These are phyloP conservation scores for Allium cepa DNA, from an alignment of 106 monocot species.

Conservation along the genomic window DNA sequence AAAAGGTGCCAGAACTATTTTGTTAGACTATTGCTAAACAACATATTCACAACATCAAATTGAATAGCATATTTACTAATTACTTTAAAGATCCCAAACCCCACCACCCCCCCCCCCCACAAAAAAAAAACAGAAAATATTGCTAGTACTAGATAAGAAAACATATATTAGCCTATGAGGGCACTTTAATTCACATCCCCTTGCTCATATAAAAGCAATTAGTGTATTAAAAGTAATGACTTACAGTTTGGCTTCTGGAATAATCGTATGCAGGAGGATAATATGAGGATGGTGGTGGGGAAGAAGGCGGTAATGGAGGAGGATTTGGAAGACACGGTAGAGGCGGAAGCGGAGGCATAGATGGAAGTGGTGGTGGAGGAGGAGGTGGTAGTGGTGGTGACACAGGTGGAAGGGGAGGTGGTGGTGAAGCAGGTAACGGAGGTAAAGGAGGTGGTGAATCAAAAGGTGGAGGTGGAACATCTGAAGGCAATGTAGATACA, in stretches of 20 bases:
- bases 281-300: conserved; percentile 24
- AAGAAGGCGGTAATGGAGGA: conserved; percentile 15
- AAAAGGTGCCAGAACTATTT: no score
- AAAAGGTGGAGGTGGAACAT: conserved; percentile 38
- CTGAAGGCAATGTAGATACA: conserved; percentile 13
- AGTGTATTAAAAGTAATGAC: conserved; percentile 3
- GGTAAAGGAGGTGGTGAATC: conserved; percentile 42
- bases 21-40: no score
- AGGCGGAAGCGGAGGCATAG: conserved; percentile 17
- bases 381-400: conserved; percentile 10
- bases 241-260: conserved; percentile 48
- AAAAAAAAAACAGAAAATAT: no score
- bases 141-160: no score
- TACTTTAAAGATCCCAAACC: no score
- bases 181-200: no score
- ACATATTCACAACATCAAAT: no score
- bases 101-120: no score
- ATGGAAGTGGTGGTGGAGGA: conserved; percentile 4
- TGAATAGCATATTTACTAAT: no score
- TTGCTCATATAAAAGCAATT: no score
- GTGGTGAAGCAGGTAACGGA: conserved; percentile 22
- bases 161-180: no score
- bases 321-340: conserved; percentile 15
- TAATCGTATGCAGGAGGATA: conserved; percentile 40
- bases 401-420: conserved; percentile 19